Evolutionary conservation across 306 rosid species (phyloP).

Genomic region (Corylus americana): DNA sequence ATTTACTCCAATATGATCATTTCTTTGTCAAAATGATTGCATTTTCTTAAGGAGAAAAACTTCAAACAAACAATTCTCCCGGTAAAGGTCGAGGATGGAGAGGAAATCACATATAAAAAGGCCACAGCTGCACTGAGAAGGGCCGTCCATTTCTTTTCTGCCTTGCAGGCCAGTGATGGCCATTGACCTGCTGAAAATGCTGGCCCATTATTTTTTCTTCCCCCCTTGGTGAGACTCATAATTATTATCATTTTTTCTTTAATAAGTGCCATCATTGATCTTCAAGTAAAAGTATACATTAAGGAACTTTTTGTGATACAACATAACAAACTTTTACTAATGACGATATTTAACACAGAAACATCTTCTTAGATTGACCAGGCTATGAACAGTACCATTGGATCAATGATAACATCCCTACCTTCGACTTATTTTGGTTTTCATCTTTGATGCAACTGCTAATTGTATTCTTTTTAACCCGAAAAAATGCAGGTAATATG

Average conservation of each 20-base stretch:
- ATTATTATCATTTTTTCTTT: background rate
- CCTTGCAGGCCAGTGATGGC: conserved; percentile 22
- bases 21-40: background rate
- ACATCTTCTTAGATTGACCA: no score
- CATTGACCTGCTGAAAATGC: conserved; percentile 27
- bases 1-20: no score
- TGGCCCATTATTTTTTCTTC: conserved; percentile 11
- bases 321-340: no score
- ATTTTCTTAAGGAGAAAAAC: conserved; percentile 17
- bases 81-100: conserved; percentile 10
- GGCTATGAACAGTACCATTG: no score
- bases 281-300: no score
- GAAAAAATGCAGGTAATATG: conserved; percentile 52
- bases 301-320: no score
- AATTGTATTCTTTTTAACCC: no score
- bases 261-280: background rate
- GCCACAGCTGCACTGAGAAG: conserved; percentile 12
- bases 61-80: conserved; percentile 20
- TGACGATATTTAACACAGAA: no score
- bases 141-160: background rate
- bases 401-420: no score
- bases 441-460: background rate
- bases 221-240: conserved; percentile 16
- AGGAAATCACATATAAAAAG: background rate
- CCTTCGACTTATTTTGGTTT: no score